These are phyloP conservation scores for Clitoria ternatea DNA, from an alignment of 306 rosid genomes.

Conservation along the genomic window DNA sequence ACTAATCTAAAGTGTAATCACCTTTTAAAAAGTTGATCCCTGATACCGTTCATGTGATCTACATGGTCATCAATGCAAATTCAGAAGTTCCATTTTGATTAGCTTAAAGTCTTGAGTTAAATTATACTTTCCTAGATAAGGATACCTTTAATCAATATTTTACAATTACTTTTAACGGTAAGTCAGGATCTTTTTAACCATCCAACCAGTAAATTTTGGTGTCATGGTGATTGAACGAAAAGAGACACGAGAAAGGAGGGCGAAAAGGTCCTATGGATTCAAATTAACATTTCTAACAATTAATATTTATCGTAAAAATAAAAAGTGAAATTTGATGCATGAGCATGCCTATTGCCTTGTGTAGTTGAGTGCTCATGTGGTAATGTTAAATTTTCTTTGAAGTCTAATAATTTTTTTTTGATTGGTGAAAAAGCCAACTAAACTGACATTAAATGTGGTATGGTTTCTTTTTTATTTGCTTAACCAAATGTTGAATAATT, in stretches of 20 bases:
- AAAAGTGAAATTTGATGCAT: neutral
- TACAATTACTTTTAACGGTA: neutral
- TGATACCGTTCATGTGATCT: neutral
- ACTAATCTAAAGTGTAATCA: slow-evolving; percentile 3
- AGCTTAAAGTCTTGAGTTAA: too few relatives aligned
- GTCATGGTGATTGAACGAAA: too few relatives aligned
- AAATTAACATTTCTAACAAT: too few relatives aligned
- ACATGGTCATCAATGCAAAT: neutral
- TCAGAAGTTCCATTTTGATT: neutral
- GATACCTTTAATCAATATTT: neutral
- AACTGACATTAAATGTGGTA: too few relatives aligned
- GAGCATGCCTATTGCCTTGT: neutral
- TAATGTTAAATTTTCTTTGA: too few relatives aligned
- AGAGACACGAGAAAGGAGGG: too few relatives aligned
- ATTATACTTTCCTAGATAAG: neutral
- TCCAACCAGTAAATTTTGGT: neutral
- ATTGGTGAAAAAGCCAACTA: too few relatives aligned
- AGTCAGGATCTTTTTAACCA: neutral
- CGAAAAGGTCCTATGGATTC: too few relatives aligned
- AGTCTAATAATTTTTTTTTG: too few relatives aligned
- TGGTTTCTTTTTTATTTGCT: too few relatives aligned
- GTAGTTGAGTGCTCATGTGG: too few relatives aligned
- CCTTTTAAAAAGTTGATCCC: slow-evolving; percentile 14
- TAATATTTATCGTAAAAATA: too few relatives aligned
- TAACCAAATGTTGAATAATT: neutral